Evolutionary conservation across 2,329 filamentous ascomycete genomes (phyloP).

Genomic region (Lachnum nothofagi): DNA sequence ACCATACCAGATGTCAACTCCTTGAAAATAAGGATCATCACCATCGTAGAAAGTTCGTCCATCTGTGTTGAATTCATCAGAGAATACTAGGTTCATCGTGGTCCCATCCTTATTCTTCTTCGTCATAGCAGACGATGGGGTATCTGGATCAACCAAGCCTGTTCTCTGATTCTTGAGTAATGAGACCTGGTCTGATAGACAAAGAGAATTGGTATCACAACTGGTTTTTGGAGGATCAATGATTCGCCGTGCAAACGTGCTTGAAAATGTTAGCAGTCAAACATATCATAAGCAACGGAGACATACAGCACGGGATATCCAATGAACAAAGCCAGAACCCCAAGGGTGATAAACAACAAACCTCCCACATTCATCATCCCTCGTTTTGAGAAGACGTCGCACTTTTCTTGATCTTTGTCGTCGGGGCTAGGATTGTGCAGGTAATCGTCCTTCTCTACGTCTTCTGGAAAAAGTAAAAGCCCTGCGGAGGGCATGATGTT

Average conservation of each 20-base stretch:
- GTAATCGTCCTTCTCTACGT: conserved; percentile 69
- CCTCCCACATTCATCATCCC: conserved; percentile 62
- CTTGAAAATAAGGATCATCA: conserved; percentile 65
- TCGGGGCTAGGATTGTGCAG: conserved; percentile 65
- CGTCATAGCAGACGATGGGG: conserved; percentile 51
- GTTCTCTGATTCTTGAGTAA: conserved; percentile 56
- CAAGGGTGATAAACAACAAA: conserved; percentile 53
- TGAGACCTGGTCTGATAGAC: conserved; percentile 33
- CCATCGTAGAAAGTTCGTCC: conserved; percentile 66
- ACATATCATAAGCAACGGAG: neutral
- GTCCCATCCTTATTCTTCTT: conserved; percentile 55
- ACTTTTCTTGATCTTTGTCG: conserved; percentile 56
- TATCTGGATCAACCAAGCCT: conserved; percentile 63
- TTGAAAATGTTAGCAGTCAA: conserved; percentile 32
- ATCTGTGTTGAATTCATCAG: conserved; percentile 65
- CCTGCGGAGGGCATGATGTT: conserved; percentile 65
- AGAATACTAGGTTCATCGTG: conserved; percentile 61
- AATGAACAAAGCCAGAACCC: conserved; percentile 61
- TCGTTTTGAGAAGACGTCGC: conserved; percentile 60
- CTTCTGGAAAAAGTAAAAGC: conserved; percentile 63
- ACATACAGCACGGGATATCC: conserved; percentile 65
- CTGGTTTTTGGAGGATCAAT: conserved; percentile 21
- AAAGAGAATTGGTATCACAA: conserved; percentile 38
- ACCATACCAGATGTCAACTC: conserved; percentile 66
- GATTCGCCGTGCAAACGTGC: conserved; percentile 50